A percentile compares a stretch with the other conserved stretches of the same genome.
These are phyloP conservation scores for Eustoma russellianum DNA, from an alignment of 257 asterid genomes.

Conservation along the genomic window DNA sequence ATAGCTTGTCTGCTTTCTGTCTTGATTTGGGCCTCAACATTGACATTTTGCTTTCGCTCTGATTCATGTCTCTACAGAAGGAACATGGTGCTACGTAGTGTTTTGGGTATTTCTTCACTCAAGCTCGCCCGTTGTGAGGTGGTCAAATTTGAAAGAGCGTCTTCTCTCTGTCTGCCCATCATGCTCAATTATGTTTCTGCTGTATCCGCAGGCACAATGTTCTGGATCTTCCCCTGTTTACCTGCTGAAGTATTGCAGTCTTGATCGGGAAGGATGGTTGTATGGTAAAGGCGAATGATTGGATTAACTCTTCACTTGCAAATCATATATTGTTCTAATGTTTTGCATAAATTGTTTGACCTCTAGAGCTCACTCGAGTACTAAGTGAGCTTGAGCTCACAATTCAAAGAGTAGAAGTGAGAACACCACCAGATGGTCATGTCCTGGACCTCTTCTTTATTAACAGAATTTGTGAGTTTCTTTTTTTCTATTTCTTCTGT, in stretches of 20 bases:
- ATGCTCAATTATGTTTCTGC: constrained; percentile 32
- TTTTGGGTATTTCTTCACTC: constrained; percentile 57
- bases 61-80: constrained; percentile 70
- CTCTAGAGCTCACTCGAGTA: constrained; percentile 58
- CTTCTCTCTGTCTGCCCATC: constrained; percentile 64
- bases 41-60: neutral
- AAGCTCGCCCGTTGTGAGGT: constrained; percentile 34
- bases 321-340: neutral
- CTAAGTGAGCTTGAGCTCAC: constrained; percentile 62
- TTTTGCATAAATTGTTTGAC: neutral
- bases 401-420: constrained; percentile 73
- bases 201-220: constrained; percentile 29
- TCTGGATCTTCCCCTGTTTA: constrained; percentile 39
- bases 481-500: neutral
- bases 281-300: constrained; percentile 38
- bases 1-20: no score
- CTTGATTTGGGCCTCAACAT: no score
- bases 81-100: constrained; percentile 74
- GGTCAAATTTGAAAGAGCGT: constrained; percentile 64
- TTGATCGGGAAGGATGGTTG: constrained; percentile 56
- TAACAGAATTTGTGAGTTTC: constrained; percentile 59
- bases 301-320: neutral
- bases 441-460: constrained; percentile 73
- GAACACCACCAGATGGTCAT: constrained; percentile 67
- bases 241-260: constrained; percentile 49